Base-by-base conservation (phyloP, 495 filamentous ascomycete genomes). In the Neurospora sp. region DNA sequence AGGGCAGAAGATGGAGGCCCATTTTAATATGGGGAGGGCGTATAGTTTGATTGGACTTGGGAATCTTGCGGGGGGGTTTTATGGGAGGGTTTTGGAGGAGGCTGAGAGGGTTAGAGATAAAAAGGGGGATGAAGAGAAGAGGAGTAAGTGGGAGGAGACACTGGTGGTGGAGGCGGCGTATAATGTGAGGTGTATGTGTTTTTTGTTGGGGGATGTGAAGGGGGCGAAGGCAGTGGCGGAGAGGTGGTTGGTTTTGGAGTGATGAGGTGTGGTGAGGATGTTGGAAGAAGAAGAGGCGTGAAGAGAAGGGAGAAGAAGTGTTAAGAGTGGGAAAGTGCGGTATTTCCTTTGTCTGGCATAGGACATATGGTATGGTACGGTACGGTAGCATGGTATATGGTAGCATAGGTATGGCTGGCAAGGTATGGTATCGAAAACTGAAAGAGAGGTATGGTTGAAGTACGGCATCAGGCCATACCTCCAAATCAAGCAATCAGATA, bases 1-100 rank as follows among this genome's bases (percentile, higher is more conserved):
- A 16, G 66, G 69, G 20, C 54, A 71, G 40, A 69, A 74, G 1
- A 72, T 41, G 79, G 96, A 98, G 80, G 93, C 94, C 27, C 92
- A 97, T 74, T 98, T 92, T 81, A 98, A 99, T 77, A 87, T 94
- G 66, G 96, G 89, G 23, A 86, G 93, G 14, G 87, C 91, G 4
- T 97, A 91, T 81, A 93, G 97, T 77, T 83, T 92, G 44, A 86
- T 98, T 10, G 94, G 94, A 1, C 81, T 98, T 40, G 84, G 85
- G 16, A 92, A 94, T 79, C 79, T 97, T 16, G 95, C 96, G 3
- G 83, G 92, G 18, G 88, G 90, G 39, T 92, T 88, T 70, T 99
- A 98, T 79, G 81, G 89, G 74, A 75, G 75, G 77, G 81, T 82
- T 38, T 46, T 82, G 70, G 76, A 73, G 11, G 80, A 81, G 70